A percentile compares a stretch with the other conserved stretches of the same genome.
Evolutionary conservation across 192 early-diverging fungal genomes (phyloP).

Genomic region (Coemansia sp.): DNA sequence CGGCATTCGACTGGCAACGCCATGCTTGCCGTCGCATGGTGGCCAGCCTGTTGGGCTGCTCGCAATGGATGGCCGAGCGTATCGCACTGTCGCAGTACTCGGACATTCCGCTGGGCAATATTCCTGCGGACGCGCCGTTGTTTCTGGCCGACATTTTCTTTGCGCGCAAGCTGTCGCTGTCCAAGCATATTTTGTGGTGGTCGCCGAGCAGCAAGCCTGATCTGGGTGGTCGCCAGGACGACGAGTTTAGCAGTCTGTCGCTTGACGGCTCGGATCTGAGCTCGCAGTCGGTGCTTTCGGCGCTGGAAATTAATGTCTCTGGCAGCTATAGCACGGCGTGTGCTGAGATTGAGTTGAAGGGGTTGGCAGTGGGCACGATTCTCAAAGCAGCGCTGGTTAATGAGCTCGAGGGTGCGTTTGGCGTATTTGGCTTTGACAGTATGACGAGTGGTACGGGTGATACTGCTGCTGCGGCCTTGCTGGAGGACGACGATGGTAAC

Average conservation of each 20-base stretch:
- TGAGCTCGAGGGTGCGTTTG: conserved; percentile 69
- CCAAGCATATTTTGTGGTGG: conserved; percentile 90
- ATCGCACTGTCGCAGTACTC: conserved; percentile 75
- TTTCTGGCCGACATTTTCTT: conserved; percentile 84
- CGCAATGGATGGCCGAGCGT: conserved; percentile 72
- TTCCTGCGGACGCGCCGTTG: conserved; percentile 73
- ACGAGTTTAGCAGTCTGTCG: conserved; percentile 24
- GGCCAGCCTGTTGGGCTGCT: conserved; percentile 69
- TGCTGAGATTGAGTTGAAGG: conserved; percentile 77
- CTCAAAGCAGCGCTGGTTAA: conserved; percentile 74
- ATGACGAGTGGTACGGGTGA: conserved; percentile 11
- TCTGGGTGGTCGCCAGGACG: conserved; percentile 72
- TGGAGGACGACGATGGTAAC: conserved; percentile 2
- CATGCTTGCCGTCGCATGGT: conserved; percentile 71
- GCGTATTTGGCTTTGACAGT: conserved; percentile 46
- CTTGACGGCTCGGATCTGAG: conserved; percentile 6
- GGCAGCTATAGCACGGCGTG: conserved; percentile 80
- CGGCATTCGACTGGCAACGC: conserved; percentile 83
- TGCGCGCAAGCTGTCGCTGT: conserved; percentile 72
- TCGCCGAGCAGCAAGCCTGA: conserved; percentile 78
- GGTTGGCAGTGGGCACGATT: conserved; percentile 82
- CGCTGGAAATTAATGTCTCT: conserved; percentile 69
- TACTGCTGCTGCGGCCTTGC: conserved; percentile 1
- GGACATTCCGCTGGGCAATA: conserved; percentile 88
- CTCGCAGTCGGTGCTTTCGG: neutral